phyloP scores from a whole-genome alignment of 176 grass and related monocot species.

The Bonia amplexicaulis region DNA sequence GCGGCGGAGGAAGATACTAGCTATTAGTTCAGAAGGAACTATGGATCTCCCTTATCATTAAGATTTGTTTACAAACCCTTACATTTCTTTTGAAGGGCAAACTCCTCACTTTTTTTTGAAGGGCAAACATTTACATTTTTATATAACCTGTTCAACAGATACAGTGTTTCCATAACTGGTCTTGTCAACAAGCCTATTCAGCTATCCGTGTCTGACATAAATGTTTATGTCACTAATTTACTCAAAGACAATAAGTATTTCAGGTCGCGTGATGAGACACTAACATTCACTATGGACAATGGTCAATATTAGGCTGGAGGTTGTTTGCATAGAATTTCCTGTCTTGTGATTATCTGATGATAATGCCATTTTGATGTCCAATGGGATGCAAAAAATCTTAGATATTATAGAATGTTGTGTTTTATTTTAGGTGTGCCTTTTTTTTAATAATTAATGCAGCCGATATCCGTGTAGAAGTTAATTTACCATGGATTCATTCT shows the following conservation, averaged over 20 bases:
- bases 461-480: background rate
- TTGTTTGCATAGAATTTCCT: background rate
- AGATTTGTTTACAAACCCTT: background rate
- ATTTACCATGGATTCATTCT: background rate
- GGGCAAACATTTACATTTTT: background rate
- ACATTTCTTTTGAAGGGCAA: background rate
- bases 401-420: background rate
- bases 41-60: background rate
- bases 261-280: too few relatives aligned
- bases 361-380: background rate
- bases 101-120: background rate
- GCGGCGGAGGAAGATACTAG: too few relatives aligned
- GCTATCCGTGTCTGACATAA: constrained; percentile 71
- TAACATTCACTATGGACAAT: background rate
- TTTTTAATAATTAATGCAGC: background rate
- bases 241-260: too few relatives aligned
- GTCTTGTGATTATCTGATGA: background rate
- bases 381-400: background rate
- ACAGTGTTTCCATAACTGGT: constrained; percentile 65
- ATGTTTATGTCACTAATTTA: too few relatives aligned
- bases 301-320: background rate
- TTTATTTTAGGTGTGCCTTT: background rate
- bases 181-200: constrained; percentile 67
- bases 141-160: constrained; percentile 48
- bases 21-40: background rate